These are phyloP conservation scores for Aspergillus sp. DNA, from an alignment of 2,329 filamentous ascomycete species.

Conservation along the genomic window DNA sequence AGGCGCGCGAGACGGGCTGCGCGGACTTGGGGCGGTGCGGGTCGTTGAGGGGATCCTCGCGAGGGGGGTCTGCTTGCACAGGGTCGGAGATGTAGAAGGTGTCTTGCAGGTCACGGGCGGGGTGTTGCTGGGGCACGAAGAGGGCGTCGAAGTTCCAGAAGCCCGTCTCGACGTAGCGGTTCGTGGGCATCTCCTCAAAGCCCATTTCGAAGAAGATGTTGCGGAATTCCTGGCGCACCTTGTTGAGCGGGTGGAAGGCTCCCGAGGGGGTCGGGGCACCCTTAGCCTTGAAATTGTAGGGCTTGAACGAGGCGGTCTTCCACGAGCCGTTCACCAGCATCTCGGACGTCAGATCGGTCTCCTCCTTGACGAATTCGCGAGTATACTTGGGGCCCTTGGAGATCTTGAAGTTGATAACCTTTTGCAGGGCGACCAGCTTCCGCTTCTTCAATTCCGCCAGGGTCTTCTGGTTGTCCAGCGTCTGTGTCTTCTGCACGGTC, in stretches of 20 bases:
- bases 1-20: constrained; percentile 42
- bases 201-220: constrained; percentile 99
- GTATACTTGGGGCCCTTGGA: constrained; percentile 83
- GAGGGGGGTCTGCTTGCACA: constrained; percentile 60
- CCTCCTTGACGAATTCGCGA: constrained; percentile 80
- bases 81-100: constrained; percentile 98
- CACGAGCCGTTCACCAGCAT: constrained; percentile 82
- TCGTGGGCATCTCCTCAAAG: constrained; percentile 96
- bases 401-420: constrained; percentile 77
- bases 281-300: constrained; percentile 69
- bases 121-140: constrained; percentile 95
- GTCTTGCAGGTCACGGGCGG: constrained; percentile 92
- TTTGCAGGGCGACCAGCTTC: constrained; percentile 77
- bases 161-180: constrained; percentile 86
- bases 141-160: constrained; percentile 99
- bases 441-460: constrained; percentile 82
- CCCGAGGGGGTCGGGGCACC: constrained; percentile 46
- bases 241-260: constrained; percentile 62
- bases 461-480: constrained; percentile 65
- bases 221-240: constrained; percentile 91
- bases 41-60: constrained; percentile 46
- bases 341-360: constrained; percentile 89
- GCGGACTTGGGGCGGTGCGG: constrained; percentile 35
- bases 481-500: constrained; percentile 62
- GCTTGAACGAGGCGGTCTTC: constrained; percentile 87